Evolutionary conservation across 2,329 filamentous ascomycete genomes (phyloP).

Genomic region (Penicillium sp.): DNA sequence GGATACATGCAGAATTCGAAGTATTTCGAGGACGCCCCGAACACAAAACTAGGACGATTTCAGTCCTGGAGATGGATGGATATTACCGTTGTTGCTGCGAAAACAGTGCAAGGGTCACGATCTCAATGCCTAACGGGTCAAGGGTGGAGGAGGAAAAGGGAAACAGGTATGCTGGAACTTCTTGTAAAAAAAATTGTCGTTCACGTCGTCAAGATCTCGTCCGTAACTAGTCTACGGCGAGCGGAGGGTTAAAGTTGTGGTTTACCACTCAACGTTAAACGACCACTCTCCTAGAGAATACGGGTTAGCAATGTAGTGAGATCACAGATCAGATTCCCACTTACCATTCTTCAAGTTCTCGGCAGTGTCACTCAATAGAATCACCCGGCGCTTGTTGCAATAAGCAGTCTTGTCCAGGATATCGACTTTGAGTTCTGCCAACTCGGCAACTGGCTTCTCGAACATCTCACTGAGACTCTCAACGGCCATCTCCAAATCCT

Average conservation of each 20-base stretch:
- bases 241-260: not conserved
- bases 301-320: not conserved
- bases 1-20: not conserved
- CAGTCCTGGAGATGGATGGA: not conserved
- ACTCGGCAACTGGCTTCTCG: conserved; percentile 83
- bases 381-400: conserved; percentile 83
- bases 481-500: conserved; percentile 92
- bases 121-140: not conserved
- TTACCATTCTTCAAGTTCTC: conserved; percentile 81
- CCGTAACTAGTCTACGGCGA: not conserved
- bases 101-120: not conserved
- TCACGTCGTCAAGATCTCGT: conserved; percentile 20
- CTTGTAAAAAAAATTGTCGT: conserved; percentile 7
- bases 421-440: conserved; percentile 81
- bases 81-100: not conserved
- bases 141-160: not conserved
- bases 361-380: conserved; percentile 83
- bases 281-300: conserved; percentile 35
- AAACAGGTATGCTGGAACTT: not conserved
- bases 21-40: not conserved
- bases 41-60: not conserved
- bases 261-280: conserved; percentile 39
- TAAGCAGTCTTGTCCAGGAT: conserved; percentile 99
- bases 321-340: conserved; percentile 16
- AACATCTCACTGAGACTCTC: conserved; percentile 99